Percentiles rank a stretch among this genome's conserved stretches.
Conservation (phyloP, 306 rosid species). For the Pyrus communis region DNA sequence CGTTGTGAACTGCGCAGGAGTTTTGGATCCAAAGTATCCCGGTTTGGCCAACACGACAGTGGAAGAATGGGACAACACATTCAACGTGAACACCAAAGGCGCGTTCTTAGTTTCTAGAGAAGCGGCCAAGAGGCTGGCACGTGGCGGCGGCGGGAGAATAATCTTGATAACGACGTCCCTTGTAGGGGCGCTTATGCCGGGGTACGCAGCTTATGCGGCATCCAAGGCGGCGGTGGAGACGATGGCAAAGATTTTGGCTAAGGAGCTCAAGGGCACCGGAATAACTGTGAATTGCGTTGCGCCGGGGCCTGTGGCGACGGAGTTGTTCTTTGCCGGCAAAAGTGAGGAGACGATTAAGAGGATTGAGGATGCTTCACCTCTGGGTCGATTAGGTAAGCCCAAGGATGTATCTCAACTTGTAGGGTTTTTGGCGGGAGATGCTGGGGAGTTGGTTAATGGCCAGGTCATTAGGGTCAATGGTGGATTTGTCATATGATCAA, state of each 20-base stretch:
- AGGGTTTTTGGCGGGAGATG: conserved; percentile 40
- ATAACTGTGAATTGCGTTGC: conserved; percentile 41
- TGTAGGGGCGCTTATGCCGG: conserved; percentile 19
- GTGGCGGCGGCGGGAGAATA: conserved; percentile 39
- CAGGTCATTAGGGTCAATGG: conserved; percentile 41
- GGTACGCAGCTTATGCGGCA: conserved; percentile 34
- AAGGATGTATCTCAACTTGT: conserved; percentile 28
- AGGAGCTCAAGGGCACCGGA: conserved; percentile 42
- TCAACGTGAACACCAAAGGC: conserved; percentile 38
- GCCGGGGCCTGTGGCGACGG: conserved; percentile 42
- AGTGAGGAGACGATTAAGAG: conserved; percentile 23
- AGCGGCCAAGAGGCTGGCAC: conserved; percentile 22
- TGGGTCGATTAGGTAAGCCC: conserved; percentile 37
- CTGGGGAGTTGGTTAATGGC: conserved; percentile 47
- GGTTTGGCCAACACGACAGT: conserved; percentile 15
- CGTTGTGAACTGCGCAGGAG: conserved; percentile 35
- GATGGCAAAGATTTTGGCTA: conserved; percentile 34
- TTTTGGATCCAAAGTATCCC: conserved; percentile 30
- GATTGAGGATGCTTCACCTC: conserved; percentile 23
- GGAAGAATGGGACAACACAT: conserved; percentile 33
- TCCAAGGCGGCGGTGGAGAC: conserved; percentile 51
- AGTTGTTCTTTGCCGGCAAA: conserved; percentile 32
- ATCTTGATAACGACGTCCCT: conserved; percentile 23
- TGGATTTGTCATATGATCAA: conserved; percentile 19
- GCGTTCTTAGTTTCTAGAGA: conserved; percentile 26